Base-by-base conservation (phyloP, 208 protist species). In the Acanthamoeba healyi region DNA sequence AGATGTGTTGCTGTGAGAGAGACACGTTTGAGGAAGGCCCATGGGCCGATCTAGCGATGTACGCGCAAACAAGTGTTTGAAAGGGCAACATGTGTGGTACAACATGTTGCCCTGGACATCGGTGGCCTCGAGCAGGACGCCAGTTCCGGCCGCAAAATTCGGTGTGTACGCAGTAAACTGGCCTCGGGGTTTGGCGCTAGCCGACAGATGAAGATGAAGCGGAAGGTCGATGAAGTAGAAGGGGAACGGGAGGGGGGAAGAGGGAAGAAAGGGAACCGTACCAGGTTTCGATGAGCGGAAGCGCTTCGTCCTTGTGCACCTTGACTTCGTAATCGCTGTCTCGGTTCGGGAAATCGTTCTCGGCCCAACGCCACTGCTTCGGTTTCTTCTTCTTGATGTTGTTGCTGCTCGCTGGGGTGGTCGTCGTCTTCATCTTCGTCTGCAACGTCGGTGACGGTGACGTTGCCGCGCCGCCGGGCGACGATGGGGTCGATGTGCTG, bases 291-390 rank as follows among this genome's bases (percentile, higher is more conserved):
- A 86, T 86, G 44, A 86, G 77, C 15, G 77, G 77, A 0, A 86
- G 38, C 17, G 77, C 77, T 9, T 86, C 77, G n/a, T 86, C 77
- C 44, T 86, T 86, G 44, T 86, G 77, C 3, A 86, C 26, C 46
- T 38, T 86, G 6, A 86, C 46, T 38, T 86, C 77, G 34, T 86
- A 86, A 29, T 86, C 77, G 44, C 22, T 58, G 26, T 86, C 77
- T 6, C 77, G 17, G 77, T 86, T 49, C 44, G 77, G 40, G 29
- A 86, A 86, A 36, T 86, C 77, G 12, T 86, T 86, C 44, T 86
- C 77, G 29, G 77, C 77, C 77, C 77, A 86, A 15, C 77, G 77
- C 77, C 77, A 86, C 77, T 61, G 77, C 77, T 86, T 86, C 2
- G 77, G 77, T 26, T 86, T 86, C 77, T 67, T 67, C 1, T n/a